Evolutionary conservation across 306 rosid species (phyloP), one percentile per base, ranked within the genome.

Genomic region (Cyclanthera cordifolia): DNA sequence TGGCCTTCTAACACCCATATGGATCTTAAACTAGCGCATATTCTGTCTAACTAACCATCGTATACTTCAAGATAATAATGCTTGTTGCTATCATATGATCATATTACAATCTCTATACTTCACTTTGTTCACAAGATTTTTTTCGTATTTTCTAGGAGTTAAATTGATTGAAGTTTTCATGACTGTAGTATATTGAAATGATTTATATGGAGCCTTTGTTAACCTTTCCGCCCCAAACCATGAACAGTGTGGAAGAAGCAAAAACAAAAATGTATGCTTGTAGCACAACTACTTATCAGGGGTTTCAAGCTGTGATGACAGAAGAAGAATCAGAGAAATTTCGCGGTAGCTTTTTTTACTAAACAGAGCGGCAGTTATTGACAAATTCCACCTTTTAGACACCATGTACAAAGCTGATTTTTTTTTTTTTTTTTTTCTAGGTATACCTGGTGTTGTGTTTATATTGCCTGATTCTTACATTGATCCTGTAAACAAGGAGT

Each of bases 241-340:
- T 37, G 48, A 68, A 72, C 82, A 91, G 98, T 53, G 20, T 89
- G 79, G 98, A 89, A 72, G 96, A 87, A 79, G 98, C 96, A 3
- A 93, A 89, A 79, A 64, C 79, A 73, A 93, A 79, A 70, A 89
- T 93, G 0, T 93, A 93, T 79, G 95, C 98, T 6, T 89, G 96
- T 65, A 93, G 96, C 73, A 93, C 98, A 12, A 89, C 94, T 23
- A 83, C 81, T 4, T 89, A 93, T 71, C 75, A 77, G 3, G 96
- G 98, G 41, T 93, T 93, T 87, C 96, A 93, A 68, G 95, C 73
- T 72, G 63, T 79, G 66, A 77, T 87, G 89, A 81, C 96, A 0
- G 95, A 89, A 82, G 82, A 81, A 76, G 98, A 92, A 81, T 87
- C 98, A 14, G 72, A 85, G 4, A 92, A 87, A 75, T 92, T 92